Conservation (phyloP, 2,329 filamentous ascomycete genomes). For the Aureobasidium sp. region DNA sequence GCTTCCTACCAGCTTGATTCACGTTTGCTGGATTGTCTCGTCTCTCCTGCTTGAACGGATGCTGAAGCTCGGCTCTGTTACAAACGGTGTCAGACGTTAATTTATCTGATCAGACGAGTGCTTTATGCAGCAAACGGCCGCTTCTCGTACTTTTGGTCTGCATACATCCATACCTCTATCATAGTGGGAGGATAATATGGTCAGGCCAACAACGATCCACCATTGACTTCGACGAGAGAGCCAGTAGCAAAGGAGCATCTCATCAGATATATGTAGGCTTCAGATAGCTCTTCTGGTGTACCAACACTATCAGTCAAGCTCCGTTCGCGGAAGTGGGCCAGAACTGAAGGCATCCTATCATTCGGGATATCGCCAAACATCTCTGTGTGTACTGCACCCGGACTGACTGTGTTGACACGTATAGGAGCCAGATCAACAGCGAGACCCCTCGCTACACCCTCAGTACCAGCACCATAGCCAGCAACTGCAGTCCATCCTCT, state of each 20-base stretch:
- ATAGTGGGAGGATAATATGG: too few relatives aligned
- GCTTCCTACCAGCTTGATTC: too few relatives aligned
- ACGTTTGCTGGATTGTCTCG: too few relatives aligned
- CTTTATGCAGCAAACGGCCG: too few relatives aligned
- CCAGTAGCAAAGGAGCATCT: slow-evolving; percentile 14
- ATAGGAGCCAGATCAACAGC: slow-evolving; percentile 65
- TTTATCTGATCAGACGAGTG: too few relatives aligned
- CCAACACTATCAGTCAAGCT: slow-evolving; percentile 8
- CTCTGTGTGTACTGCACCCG: neutral
- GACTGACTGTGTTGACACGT: neutral
- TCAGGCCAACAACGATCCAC: slow-evolving; percentile 23
- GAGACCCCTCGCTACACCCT: slow-evolving; percentile 57
- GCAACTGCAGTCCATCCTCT: slow-evolving; percentile 54
- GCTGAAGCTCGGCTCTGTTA: too few relatives aligned
- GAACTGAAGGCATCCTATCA: neutral
- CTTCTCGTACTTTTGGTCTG: too few relatives aligned
- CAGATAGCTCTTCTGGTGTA: slow-evolving; percentile 8
- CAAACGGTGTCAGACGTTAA: too few relatives aligned
- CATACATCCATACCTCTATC: too few relatives aligned
- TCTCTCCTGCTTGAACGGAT: too few relatives aligned
- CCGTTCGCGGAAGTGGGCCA: neutral
- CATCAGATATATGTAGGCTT: slow-evolving; percentile 14
- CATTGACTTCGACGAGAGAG: slow-evolving; percentile 12
- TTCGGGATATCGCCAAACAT: neutral
- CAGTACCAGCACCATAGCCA: slow-evolving; percentile 49